Conservation (phyloP, 129 eudicot genomes). For the Helichrysum umbraculigerum region DNA sequence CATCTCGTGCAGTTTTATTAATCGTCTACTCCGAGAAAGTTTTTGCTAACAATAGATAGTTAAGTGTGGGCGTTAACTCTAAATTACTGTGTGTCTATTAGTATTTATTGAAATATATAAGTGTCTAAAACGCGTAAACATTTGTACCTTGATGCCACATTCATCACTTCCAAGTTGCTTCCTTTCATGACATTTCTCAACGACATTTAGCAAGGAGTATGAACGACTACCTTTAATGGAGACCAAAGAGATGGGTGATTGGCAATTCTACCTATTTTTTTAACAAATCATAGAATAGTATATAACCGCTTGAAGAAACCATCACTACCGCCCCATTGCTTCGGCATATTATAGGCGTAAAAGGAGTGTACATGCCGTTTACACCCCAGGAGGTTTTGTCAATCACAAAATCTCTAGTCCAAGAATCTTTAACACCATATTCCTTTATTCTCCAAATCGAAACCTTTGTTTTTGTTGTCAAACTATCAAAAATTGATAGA, state of each 20-base stretch:
- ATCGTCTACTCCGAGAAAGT: conserved; percentile 4
- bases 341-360: conserved; percentile 18
- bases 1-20: too few relatives aligned
- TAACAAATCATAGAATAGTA: conserved; percentile 9
- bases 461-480: not conserved
- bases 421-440: conserved; percentile 15
- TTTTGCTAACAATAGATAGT: conserved; percentile 10
- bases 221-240: not conserved
- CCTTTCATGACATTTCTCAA: conserved; percentile 18
- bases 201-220: conserved; percentile 23
- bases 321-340: conserved; percentile 27
- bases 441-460: conserved; percentile 27
- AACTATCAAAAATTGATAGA: conserved; percentile 25
- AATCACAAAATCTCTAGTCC: conserved; percentile 30
- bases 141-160: conserved; percentile 21
- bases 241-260: not conserved
- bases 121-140: not conserved
- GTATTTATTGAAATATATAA: not conserved
- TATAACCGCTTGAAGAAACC: not conserved
- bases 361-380: not conserved
- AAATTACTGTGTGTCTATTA: not conserved
- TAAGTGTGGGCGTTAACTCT: not conserved
- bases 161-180: conserved; percentile 18
- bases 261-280: conserved; percentile 23
- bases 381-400: conserved; percentile 15